These are phyloP conservation scores for Microascus cirrosus DNA, from an alignment of 2,329 filamentous ascomycete genomes.

Conservation along the genomic window DNA sequence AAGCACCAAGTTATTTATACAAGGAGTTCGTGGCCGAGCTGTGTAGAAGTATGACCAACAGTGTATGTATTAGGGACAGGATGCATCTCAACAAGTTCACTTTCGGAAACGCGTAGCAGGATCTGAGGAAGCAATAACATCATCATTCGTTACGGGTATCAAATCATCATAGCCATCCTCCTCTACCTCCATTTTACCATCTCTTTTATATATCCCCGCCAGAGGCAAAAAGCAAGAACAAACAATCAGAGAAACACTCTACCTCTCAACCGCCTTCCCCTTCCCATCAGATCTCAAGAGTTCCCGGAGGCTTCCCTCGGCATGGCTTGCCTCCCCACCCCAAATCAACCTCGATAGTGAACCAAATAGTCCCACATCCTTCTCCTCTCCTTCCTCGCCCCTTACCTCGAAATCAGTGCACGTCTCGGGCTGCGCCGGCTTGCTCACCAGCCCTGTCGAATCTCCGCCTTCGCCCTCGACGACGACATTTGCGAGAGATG, in stretches of 20 bases:
- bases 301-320: slow-evolving; percentile 44
- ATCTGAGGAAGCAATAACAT: background rate
- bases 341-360: slow-evolving; percentile 10
- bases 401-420: slow-evolving; percentile 37
- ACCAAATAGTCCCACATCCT: slow-evolving; percentile 6
- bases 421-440: slow-evolving; percentile 45
- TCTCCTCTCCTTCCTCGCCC: background rate
- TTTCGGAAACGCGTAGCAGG: no score
- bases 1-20: no score
- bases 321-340: slow-evolving; percentile 14
- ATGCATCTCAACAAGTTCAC: no score
- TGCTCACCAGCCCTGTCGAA: slow-evolving; percentile 34
- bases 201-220: background rate
- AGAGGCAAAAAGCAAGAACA: background rate
- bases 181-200: background rate
- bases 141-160: background rate
- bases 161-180: background rate
- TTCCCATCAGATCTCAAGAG: slow-evolving; percentile 29
- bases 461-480: no score
- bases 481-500: background rate
- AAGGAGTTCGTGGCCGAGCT: no score
- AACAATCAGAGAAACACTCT: slow-evolving; percentile 18
- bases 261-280: slow-evolving; percentile 19
- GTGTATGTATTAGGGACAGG: no score
- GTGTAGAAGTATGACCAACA: no score